These are phyloP conservation scores for Ottelia alismoides DNA, from an alignment of 106 monocot genomes.

Conservation along the genomic window DNA sequence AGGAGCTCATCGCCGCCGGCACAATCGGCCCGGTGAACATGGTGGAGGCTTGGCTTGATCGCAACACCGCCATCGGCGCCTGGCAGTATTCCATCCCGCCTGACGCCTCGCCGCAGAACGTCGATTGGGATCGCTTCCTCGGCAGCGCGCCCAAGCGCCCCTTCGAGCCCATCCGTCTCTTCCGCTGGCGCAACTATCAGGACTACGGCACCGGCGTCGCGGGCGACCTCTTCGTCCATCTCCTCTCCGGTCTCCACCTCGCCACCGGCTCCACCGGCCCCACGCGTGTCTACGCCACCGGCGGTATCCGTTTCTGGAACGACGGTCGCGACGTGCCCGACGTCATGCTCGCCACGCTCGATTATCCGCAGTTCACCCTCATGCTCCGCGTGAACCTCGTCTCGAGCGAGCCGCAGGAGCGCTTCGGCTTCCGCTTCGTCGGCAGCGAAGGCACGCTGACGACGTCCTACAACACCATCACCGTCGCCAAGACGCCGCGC, in stretches of 20 bases:
- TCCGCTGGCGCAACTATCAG: no score
- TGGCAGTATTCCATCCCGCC: neutral
- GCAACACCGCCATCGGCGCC: neutral
- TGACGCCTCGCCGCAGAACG: neutral
- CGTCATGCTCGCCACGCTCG: no score
- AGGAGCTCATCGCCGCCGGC: neutral
- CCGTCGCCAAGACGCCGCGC: no score
- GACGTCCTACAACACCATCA: no score
- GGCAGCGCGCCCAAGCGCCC: neutral
- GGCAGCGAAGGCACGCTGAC: no score
- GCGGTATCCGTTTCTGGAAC: neutral
- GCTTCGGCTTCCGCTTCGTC: no score
- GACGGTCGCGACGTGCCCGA: neutral
- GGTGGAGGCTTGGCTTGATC: neutral
- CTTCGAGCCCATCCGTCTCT: no score
- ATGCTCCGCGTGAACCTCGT: no score
- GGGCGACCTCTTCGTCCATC: neutral
- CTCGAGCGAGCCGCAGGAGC: no score
- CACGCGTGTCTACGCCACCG: neutral
- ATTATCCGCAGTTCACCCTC: no score
- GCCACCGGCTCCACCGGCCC: neutral
- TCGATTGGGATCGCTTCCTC: neutral
- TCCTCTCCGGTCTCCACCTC: neutral
- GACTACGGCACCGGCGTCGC: neutral
- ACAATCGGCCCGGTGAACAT: neutral